Evolutionary conservation across 1,284 basidiomycete genomes (phyloP).

Genomic region (Hemileia vastatrix): DNA sequence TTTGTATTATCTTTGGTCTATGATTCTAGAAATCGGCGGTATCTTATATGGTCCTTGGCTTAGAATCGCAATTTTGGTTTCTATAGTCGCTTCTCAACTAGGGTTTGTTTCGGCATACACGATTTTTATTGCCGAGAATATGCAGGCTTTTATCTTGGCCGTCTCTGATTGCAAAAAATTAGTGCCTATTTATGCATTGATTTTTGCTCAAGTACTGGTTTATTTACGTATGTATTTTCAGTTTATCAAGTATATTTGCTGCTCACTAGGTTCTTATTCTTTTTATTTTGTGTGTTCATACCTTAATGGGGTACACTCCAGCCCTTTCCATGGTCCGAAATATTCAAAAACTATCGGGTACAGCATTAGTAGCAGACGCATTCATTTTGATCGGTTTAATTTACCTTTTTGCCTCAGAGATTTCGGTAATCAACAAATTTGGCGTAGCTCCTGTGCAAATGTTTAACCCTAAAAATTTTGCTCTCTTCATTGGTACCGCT

Average conservation of each 20-base stretch:
- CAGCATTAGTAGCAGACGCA: constrained; percentile 83
- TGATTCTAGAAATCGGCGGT: constrained; percentile 73
- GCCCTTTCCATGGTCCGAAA: constrained; percentile 73
- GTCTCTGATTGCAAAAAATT: constrained; percentile 66
- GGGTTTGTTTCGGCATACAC: constrained; percentile 47
- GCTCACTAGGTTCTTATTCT: background rate
- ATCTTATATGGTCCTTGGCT: constrained; percentile 83
- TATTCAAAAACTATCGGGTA: constrained; percentile 81
- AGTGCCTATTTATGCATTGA: constrained; percentile 67
- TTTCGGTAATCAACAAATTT: constrained; percentile 54
- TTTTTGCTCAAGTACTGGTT: constrained; percentile 69
- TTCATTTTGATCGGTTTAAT: constrained; percentile 78
- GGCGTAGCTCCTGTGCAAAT: constrained; percentile 73
- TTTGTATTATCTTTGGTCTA: background rate
- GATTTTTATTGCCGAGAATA: constrained; percentile 90
- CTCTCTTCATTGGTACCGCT: constrained; percentile 87
- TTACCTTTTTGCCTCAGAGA: constrained; percentile 52
- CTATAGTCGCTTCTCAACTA: constrained; percentile 81
- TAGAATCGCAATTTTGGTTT: constrained; percentile 76
- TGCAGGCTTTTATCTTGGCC: constrained; percentile 71
- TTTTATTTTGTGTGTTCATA: background rate
- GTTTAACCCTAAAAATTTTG: constrained; percentile 83
- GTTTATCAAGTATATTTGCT: background rate
- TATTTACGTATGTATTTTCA: constrained; percentile 54
- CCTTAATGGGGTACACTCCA: background rate